Evolutionary conservation across 495 filamentous ascomycete genomes (phyloP).

Genomic region (Rostrohypoxylon terebratum): DNA sequence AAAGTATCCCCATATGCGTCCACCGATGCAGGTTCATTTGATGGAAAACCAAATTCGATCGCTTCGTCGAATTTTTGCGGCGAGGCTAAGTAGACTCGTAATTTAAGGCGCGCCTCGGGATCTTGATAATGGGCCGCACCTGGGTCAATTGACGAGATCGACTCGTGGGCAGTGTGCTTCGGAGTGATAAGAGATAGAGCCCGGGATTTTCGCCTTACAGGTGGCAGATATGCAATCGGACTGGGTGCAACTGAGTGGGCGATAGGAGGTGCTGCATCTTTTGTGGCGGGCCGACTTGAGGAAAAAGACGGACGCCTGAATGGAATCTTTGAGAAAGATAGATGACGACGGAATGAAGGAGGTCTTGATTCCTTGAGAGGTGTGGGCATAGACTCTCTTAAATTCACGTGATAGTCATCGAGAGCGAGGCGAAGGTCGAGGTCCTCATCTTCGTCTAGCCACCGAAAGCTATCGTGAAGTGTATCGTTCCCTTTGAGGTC

Average conservation of each 20-base stretch:
- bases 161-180: constrained; percentile 59
- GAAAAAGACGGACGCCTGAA: constrained; percentile 64
- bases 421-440: constrained; percentile 74
- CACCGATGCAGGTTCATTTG: constrained; percentile 58
- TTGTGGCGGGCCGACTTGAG: constrained; percentile 56
- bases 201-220: constrained; percentile 60
- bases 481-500: constrained; percentile 43
- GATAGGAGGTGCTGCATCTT: constrained; percentile 50
- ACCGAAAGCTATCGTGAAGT: constrained; percentile 77
- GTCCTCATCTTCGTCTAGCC: constrained; percentile 83
- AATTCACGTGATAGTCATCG: constrained; percentile 65
- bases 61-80: constrained; percentile 97
- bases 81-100: constrained; percentile 89
- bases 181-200: constrained; percentile 62
- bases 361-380: constrained; percentile 56
- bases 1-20: constrained; percentile 28
- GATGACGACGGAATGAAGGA: constrained; percentile 63
- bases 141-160: constrained; percentile 73
- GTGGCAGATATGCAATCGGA: constrained; percentile 46
- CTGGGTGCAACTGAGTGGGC: constrained; percentile 52
- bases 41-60: constrained; percentile 91
- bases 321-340: constrained; percentile 66
- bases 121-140: constrained; percentile 88
- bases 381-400: constrained; percentile 55
- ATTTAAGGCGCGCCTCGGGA: constrained; percentile 85